phyloP scores from a whole-genome alignment of 163 green algal genomes.

The Trebouxiophyceae sp. region DNA sequence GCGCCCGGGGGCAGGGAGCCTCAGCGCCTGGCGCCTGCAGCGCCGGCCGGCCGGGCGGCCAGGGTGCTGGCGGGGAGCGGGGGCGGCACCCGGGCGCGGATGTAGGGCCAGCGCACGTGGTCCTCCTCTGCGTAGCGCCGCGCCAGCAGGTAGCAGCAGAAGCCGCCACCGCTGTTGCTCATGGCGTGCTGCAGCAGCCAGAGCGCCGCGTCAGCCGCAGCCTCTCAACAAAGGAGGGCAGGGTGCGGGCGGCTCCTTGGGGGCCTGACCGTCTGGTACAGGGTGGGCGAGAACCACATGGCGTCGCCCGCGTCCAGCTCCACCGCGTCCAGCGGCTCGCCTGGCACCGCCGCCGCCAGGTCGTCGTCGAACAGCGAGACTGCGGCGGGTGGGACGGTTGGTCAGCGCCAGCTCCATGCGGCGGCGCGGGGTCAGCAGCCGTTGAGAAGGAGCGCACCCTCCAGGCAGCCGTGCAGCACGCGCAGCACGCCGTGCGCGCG shows the following conservation, averaged over 20 bases:
- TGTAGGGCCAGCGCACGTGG: neutral
- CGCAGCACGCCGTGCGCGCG: neutral
- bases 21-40: no score
- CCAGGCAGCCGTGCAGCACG: conserved; percentile 13
- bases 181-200: neutral
- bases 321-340: neutral
- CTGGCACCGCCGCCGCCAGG: neutral
- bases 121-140: neutral
- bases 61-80: neutral
- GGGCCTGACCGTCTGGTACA: neutral
- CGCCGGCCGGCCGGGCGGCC: no score
- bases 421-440: no score
- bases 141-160: neutral
- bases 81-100: neutral
- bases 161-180: neutral
- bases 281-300: neutral
- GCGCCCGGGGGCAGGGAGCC: no score
- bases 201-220: no score
- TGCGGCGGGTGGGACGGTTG: neutral
- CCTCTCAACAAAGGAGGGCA: no score
- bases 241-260: no score
- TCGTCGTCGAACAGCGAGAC: neutral
- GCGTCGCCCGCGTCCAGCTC: neutral
- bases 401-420: no score
- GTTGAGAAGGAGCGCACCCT: no score